These are phyloP conservation scores for Ceratobasidium sp. DNA, from an alignment of 1,284 basidiomycete genomes.

Conservation along the genomic window DNA sequence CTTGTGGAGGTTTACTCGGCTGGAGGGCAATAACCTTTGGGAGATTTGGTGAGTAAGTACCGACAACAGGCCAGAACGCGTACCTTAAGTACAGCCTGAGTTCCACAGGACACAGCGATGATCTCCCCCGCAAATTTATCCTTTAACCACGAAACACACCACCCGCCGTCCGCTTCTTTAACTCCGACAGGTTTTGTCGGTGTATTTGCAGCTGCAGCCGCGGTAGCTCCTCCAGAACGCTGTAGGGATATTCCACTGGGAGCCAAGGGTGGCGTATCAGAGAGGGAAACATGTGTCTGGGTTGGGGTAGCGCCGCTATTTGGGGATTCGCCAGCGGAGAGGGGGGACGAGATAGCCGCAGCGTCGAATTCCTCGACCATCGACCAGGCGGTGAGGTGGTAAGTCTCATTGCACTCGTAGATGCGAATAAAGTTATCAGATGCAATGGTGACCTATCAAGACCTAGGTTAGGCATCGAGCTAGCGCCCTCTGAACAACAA, in stretches of 20 bases:
- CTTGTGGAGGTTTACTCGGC: constrained; percentile 54
- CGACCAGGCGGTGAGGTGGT: constrained; percentile 83
- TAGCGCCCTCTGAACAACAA: constrained; percentile 46
- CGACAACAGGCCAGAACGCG: constrained; percentile 43
- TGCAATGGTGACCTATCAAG: constrained; percentile 80
- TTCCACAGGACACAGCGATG: constrained; percentile 79
- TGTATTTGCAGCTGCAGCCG: constrained; percentile 18
- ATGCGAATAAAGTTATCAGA: constrained; percentile 87
- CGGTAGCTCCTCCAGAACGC: constrained; percentile 50
- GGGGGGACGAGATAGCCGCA: constrained; percentile 37
- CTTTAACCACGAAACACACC: constrained; percentile 93
- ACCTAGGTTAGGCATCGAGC: constrained; percentile 5
- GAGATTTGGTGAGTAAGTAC: neutral
- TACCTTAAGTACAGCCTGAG: constrained; percentile 79
- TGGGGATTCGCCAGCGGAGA: constrained; percentile 52
- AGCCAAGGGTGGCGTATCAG: constrained; percentile 67
- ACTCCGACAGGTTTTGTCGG: constrained; percentile 58
- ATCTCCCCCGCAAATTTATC: constrained; percentile 89
- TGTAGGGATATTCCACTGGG: constrained; percentile 56
- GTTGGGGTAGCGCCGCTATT: constrained; percentile 70
- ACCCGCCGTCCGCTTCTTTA: constrained; percentile 86
- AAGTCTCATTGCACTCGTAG: constrained; percentile 84
- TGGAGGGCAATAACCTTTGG: constrained; percentile 60
- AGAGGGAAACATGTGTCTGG: constrained; percentile 65
- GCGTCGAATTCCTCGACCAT: constrained; percentile 83